Conservation (phyloP, 108 stramenopile genomes). For the Thalassiosira profunda region DNA sequence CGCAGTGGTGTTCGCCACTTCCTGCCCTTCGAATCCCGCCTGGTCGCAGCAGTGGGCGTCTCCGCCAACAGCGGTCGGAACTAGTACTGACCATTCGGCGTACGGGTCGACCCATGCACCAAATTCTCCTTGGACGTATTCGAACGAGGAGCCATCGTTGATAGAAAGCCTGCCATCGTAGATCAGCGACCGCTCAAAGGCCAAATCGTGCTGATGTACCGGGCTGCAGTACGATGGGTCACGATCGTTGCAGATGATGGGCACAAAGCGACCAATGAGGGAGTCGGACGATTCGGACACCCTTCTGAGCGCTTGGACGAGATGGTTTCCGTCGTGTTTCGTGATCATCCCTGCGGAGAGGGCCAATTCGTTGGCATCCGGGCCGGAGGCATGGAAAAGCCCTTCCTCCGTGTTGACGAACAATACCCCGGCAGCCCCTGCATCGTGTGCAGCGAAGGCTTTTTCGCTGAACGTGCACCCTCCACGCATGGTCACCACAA, state of each 20-base stretch:
- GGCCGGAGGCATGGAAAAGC: constrained; percentile 23
- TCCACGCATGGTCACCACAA: constrained; percentile 34
- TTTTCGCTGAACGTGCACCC: constrained; percentile 43
- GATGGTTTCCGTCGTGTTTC: constrained; percentile 21
- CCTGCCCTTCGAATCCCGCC: constrained; percentile 6
- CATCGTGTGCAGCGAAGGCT: constrained; percentile 15
- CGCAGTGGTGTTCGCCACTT: neutral
- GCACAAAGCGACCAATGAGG: constrained; percentile 3
- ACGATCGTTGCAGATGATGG: neutral
- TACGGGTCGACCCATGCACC: constrained; percentile 20
- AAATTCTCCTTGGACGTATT: constrained; percentile 33
- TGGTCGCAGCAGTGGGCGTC: constrained; percentile 10
- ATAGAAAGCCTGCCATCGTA: constrained; percentile 8
- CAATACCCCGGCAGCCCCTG: constrained; percentile 38
- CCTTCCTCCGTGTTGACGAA: constrained; percentile 33
- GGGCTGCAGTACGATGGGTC: constrained; percentile 29
- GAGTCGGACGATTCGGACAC: neutral
- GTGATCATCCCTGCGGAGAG: constrained; percentile 29
- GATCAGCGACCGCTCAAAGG: neutral
- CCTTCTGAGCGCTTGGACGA: constrained; percentile 7
- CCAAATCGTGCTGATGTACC: constrained; percentile 4
- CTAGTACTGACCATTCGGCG: constrained; percentile 6
- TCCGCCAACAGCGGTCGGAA: constrained; percentile 22
- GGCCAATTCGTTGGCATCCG: constrained; percentile 19
- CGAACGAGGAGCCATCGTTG: constrained; percentile 18